A percentile compares a stretch with the other conserved stretches of the same genome.
Conservation (phyloP, 2,329 filamentous ascomycete species). For the Ophioceras dolichostomum region DNA sequence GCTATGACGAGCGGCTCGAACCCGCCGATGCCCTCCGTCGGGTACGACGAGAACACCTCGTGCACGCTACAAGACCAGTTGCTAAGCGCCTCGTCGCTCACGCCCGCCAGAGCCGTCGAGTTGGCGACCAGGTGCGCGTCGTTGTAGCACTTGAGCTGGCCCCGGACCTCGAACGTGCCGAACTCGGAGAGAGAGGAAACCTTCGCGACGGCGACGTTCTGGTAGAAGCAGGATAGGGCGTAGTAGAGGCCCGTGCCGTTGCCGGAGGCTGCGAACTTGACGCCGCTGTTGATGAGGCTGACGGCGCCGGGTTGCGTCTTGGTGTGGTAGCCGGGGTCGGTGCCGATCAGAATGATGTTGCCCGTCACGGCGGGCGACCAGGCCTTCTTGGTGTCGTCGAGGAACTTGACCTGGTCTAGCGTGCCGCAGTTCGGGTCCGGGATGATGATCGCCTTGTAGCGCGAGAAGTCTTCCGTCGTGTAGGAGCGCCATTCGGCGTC, state of each 20-base stretch:
- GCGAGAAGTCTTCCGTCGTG: constrained; percentile 26
- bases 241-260: constrained; percentile 18
- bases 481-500: constrained; percentile 2
- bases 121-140: constrained; percentile 25
- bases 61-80: constrained; percentile 29
- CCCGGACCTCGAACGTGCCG: constrained; percentile 24
- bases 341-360: constrained; percentile 28
- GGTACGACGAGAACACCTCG: constrained; percentile 25
- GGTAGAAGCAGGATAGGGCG: constrained; percentile 28
- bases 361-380: constrained; percentile 27
- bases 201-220: constrained; percentile 8
- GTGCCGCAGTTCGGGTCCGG: constrained; percentile 23
- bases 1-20: constrained; percentile 28
- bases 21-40: constrained; percentile 17
- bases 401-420: constrained; percentile 18
- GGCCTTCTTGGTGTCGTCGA: constrained; percentile 22
- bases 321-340: constrained; percentile 21
- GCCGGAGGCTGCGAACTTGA: constrained; percentile 12
- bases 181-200: constrained; percentile 18
- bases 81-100: constrained; percentile 23
- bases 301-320: constrained; percentile 16
- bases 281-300: constrained; percentile 23
- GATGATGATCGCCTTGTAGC: constrained; percentile 30
- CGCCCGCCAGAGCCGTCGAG: constrained; percentile 16
- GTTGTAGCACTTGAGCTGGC: constrained; percentile 25